A percentile compares a stretch with the other conserved stretches of the same genome.
Evolutionary conservation across 257 asterid species (phyloP).

Genomic region (Galeopsis tetrahit): DNA sequence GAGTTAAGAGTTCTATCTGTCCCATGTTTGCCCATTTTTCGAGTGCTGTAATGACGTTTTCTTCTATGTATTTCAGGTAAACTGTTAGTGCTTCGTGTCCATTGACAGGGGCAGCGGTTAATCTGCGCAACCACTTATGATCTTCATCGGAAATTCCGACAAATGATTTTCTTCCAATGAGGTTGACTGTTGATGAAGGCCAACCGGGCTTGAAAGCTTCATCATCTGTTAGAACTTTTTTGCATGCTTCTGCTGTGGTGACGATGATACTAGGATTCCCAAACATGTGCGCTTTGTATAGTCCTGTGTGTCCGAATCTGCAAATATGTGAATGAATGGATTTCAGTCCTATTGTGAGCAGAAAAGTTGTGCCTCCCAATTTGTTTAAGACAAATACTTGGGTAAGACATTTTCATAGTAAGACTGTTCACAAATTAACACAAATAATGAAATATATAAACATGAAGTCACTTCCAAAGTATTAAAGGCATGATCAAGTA

Average conservation of each 20-base stretch:
- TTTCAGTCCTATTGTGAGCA: not conserved
- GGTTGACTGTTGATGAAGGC: constrained; percentile 71
- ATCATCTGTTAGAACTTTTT: constrained; percentile 67
- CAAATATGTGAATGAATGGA: not conserved
- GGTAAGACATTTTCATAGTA: too few species aligned
- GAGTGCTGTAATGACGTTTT: constrained; percentile 51
- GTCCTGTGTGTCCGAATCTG: constrained; percentile 70
- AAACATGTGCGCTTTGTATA: constrained; percentile 80
- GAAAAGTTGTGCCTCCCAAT: not conserved
- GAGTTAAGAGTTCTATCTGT: constrained; percentile 67
- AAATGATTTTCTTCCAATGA: constrained; percentile 77
- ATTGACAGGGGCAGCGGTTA: constrained; percentile 81
- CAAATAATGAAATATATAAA: too few species aligned
- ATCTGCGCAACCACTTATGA: constrained; percentile 68
- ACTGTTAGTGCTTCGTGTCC: constrained; percentile 71
- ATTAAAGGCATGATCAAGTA: too few species aligned
- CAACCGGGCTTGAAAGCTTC: constrained; percentile 82
- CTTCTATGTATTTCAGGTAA: constrained; percentile 70
- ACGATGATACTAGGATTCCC: constrained; percentile 78
- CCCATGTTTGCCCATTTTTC: constrained; percentile 76
- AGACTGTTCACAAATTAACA: too few species aligned
- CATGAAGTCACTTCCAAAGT: too few species aligned
- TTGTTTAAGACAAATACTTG: too few species aligned
- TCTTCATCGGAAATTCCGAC: constrained; percentile 59
- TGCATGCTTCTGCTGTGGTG: constrained; percentile 71